Evolutionary conservation across 768 basidiomycete genomes (phyloP).

Genomic region (Hygrophoropsis aurantiaca): DNA sequence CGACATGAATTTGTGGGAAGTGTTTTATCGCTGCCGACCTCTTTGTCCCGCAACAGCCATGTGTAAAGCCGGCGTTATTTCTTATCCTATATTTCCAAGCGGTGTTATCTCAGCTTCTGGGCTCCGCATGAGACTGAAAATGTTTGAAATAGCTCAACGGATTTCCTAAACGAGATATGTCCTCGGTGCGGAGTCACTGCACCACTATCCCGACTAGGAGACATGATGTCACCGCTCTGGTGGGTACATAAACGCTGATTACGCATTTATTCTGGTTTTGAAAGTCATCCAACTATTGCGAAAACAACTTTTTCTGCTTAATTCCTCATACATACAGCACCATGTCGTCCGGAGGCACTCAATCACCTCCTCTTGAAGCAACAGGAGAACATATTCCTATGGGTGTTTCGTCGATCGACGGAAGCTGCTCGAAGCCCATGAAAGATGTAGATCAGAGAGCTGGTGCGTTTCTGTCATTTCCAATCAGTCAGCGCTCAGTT

Average conservation of each 20-base stretch:
- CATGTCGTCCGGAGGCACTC: conserved; percentile 37
- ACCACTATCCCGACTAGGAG: conserved; percentile 3
- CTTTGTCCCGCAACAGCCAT: too few species aligned
- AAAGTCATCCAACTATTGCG: neutral
- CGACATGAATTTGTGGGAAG: neutral
- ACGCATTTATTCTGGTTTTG: neutral
- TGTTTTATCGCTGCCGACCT: too few species aligned
- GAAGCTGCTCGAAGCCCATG: conserved; percentile 32
- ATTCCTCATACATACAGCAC: neutral
- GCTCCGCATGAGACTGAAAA: too few species aligned
- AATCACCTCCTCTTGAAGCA: conserved; percentile 56
- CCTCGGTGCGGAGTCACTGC: conserved; percentile 13
- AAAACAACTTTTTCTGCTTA: too few species aligned
- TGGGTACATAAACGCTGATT: neutral
- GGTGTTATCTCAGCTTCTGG: too few species aligned
- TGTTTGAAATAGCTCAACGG: neutral
- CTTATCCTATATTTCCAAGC: too few species aligned
- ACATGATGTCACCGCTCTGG: conserved; percentile 25
- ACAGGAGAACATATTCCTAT: conserved; percentile 46
- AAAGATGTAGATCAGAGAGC: conserved; percentile 45
- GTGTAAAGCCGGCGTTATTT: neutral
- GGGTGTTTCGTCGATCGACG: conserved; percentile 46
- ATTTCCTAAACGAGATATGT: conserved; percentile 13
- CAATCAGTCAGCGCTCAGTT: neutral
- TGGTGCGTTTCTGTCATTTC: conserved; percentile 28